A percentile compares a stretch with the other conserved stretches of the same genome.
Conservation (phyloP, 345 rosid species). For the Balakata baccata region DNA sequence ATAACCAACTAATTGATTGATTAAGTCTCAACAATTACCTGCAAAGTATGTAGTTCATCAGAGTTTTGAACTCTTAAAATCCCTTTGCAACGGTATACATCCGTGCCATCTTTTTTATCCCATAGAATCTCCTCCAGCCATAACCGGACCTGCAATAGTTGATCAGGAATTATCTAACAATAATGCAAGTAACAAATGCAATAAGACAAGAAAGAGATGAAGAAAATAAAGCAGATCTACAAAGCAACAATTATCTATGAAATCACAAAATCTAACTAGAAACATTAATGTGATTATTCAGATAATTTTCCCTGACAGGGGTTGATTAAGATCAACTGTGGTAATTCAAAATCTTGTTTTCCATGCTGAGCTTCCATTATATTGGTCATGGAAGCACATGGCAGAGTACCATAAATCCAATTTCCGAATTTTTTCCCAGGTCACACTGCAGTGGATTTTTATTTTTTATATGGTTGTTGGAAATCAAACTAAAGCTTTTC, state of each 20-base stretch:
- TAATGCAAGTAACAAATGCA: neutral
- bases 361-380: neutral
- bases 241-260: neutral
- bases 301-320: neutral
- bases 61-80: conserved; percentile 61
- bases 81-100: conserved; percentile 92
- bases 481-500: neutral
- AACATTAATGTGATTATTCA: neutral
- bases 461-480: neutral
- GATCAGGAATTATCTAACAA: neutral
- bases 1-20: neutral
- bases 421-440: neutral
- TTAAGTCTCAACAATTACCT: conserved; percentile 44
- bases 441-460: neutral
- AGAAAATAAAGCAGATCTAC: neutral
- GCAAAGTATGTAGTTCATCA: conserved; percentile 76
- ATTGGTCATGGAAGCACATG: neutral
- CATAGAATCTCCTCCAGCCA: conserved; percentile 96
- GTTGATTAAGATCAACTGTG: neutral
- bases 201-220: conserved; percentile 1
- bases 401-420: neutral
- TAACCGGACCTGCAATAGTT: conserved; percentile 48
- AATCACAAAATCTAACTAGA: neutral
- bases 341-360: neutral
- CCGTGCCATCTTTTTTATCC: conserved; percentile 78